Evolutionary conservation across 2,329 filamentous ascomycete species (phyloP).

Genomic region (Arthrobotrys entomopaga): DNA sequence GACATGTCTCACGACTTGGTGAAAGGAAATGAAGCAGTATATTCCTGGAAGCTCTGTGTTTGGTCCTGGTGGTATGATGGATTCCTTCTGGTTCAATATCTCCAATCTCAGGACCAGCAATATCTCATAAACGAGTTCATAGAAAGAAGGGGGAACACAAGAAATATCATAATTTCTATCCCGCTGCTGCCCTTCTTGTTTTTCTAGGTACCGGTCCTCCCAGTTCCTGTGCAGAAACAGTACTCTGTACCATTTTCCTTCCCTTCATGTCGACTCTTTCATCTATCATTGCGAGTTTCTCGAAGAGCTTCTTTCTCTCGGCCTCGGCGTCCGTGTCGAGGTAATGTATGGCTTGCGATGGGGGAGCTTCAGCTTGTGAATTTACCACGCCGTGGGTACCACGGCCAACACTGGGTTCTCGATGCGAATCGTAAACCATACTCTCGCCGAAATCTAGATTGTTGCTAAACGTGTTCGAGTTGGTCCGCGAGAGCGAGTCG

Average conservation of each 20-base stretch:
- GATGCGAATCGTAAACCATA: constrained; percentile 52
- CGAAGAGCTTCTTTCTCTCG: constrained; percentile 51
- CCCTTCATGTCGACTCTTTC: constrained; percentile 49
- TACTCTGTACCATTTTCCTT: constrained; percentile 42
- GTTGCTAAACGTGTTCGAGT: constrained; percentile 33
- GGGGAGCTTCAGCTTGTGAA: constrained; percentile 18
- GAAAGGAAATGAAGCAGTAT: too few species aligned
- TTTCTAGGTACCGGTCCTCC: constrained; percentile 28
- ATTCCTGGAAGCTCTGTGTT: too few species aligned
- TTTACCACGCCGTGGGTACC: too few species aligned
- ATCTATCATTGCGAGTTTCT: constrained; percentile 45
- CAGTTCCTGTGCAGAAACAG: constrained; percentile 42
- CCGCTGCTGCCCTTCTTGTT: constrained; percentile 22
- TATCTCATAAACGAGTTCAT: too few species aligned
- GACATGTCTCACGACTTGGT: too few species aligned
- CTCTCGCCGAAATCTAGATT: constrained; percentile 50
- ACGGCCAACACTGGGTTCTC: constrained; percentile 12
- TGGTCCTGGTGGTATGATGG: too few species aligned
- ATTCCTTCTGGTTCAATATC: too few species aligned
- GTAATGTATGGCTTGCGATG: constrained; percentile 52
- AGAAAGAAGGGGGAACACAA: too few species aligned
- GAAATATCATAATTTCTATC: neutral
- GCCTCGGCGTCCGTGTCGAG: constrained; percentile 45
- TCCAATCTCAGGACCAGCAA: too few species aligned
- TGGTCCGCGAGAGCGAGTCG: constrained; percentile 29